Conservation (phyloP, 1,284 basidiomycete species). For the Xerocomus alliaceus region DNA sequence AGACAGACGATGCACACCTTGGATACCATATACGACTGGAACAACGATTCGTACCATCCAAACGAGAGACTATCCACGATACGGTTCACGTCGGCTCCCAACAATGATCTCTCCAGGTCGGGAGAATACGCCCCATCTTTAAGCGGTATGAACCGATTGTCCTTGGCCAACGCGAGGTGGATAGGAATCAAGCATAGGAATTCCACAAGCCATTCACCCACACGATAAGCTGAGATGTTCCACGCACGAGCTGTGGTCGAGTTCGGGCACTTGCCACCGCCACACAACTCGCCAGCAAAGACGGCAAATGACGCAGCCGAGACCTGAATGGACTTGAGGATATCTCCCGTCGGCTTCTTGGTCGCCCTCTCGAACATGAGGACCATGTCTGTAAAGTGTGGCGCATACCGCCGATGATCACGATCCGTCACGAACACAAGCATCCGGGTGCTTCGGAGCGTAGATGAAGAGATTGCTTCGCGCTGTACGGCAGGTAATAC, state of each 20-base stretch:
- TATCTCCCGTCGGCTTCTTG: conserved; percentile 48
- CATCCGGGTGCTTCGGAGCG: conserved; percentile 37
- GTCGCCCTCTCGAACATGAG: conserved; percentile 53
- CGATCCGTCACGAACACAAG: conserved; percentile 55
- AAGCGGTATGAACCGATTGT: conserved; percentile 65
- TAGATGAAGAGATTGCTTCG: conserved; percentile 49
- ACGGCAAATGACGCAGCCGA: conserved; percentile 30
- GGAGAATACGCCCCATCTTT: conserved; percentile 62
- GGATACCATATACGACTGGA: conserved; percentile 64
- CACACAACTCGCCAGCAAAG: conserved; percentile 31
- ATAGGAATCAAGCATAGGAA: conserved; percentile 69
- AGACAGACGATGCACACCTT: conserved; percentile 46
- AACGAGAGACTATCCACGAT: conserved; percentile 64
- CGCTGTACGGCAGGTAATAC: conserved; percentile 61
- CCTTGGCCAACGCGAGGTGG: conserved; percentile 62
- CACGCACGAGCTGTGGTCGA: conserved; percentile 14
- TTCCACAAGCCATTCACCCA: conserved; percentile 68
- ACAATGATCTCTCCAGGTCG: conserved; percentile 55
- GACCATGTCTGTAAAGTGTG: conserved; percentile 56
- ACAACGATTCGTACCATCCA: conserved; percentile 71
- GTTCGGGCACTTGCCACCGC: neutral
- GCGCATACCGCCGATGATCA: conserved; percentile 43
- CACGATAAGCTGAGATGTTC: conserved; percentile 49
- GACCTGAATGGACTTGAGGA: conserved; percentile 46
- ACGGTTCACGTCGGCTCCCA: conserved; percentile 63